These are phyloP conservation scores for Hericium rajendrae DNA, from an alignment of 768 basidiomycete genomes.

Conservation along the genomic window DNA sequence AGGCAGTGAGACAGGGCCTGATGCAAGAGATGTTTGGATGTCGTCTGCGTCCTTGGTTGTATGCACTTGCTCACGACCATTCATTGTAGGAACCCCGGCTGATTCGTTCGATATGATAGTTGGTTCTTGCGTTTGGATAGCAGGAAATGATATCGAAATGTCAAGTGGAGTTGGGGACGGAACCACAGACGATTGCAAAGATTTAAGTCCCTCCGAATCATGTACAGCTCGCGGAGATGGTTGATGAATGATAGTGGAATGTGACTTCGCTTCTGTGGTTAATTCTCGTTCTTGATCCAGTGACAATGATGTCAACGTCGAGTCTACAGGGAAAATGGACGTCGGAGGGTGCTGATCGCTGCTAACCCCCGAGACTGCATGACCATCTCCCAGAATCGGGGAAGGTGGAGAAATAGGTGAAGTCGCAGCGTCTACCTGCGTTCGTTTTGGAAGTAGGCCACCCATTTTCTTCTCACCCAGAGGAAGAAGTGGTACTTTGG, in stretches of 20 bases:
- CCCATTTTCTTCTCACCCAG: no score
- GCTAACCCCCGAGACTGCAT: background rate
- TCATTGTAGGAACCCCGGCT: background rate
- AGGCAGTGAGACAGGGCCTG: background rate
- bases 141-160: background rate
- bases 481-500: background rate
- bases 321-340: background rate
- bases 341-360: background rate
- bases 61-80: background rate
- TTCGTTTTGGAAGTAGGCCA: no score
- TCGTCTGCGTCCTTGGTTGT: background rate
- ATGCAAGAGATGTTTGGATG: background rate
- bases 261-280: background rate
- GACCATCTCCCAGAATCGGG: background rate
- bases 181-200: background rate
- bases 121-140: background rate
- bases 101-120: background rate
- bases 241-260: background rate
- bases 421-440: constrained; percentile 9
- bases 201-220: background rate
- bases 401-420: constrained; percentile 7
- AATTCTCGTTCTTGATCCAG: background rate
- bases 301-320: background rate
- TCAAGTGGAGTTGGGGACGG: background rate
- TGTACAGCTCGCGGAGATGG: background rate